Base-by-base conservation (phyloP, 2,329 filamentous ascomycete species). In the Cladobotryum mycophilum region DNA sequence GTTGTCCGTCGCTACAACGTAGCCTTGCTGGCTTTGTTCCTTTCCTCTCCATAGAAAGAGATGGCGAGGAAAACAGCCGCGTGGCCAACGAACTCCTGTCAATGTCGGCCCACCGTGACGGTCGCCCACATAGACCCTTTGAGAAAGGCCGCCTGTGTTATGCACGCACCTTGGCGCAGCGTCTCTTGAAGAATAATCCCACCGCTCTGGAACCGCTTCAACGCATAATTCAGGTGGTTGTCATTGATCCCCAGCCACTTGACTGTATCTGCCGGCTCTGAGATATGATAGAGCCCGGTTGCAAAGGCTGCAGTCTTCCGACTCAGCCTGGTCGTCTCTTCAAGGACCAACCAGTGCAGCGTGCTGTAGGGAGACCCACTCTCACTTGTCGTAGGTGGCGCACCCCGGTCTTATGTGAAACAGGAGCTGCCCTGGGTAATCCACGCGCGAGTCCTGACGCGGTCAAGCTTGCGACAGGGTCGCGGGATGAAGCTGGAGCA, bases 331-430 rank as follows among this genome's bases (percentile, higher is more conserved):
- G 56, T 56, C 54, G 8, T 30, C 51, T 56, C 53, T 53, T 52
- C 42, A 45, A 25, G 44, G 46, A 45, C 34, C n/a, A 48, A 38
- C 47, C 40, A 37, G 33, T 38, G 55, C 46, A 53, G 48, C 49
- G 53, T 55, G 2, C 25, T 30, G 25, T 30, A 30, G 25, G 25
- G 25, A 42, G 53, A 53, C 53, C 59, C 60, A 58, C 59, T 54
- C 56, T 55, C 55, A 60, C 60, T 52, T 61, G 55, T 56, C 49
- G 49, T 51, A 57, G 62, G 63, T 60, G 60, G 61, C 48, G 58
- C 56, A 60, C 65, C 70, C 72, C 63, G 65, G 69, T 65, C 67
- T 61, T 61, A 74, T 68, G 71, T 78, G 76, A 79, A 79, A 79
- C 76, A 72, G 65, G 63, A 68, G 59, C 58, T 66, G 70, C 72